Evolutionary conservation across 805 yeast genomes (phyloP).

Genomic region (Blastobotrys chiropterorum): DNA sequence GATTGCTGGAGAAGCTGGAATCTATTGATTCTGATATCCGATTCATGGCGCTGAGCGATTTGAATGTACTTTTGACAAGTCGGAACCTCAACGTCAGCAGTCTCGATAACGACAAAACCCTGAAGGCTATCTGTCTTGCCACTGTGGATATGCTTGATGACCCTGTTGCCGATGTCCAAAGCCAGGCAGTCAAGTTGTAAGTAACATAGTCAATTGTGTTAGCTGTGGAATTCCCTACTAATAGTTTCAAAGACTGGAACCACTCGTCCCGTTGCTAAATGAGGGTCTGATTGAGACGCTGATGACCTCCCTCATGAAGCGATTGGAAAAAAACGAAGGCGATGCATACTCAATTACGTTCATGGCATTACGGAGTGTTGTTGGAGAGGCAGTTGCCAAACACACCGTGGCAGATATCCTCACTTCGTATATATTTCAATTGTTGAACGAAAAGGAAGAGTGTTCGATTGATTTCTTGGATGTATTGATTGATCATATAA

Average conservation of each 20-base stretch:
- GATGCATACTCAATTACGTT: conserved; percentile 30
- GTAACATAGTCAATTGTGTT: no score
- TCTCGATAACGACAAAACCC: conserved; percentile 24
- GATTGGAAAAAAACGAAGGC: conserved; percentile 20
- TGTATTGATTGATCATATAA: conserved; percentile 49
- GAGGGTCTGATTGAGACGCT: conserved; percentile 9
- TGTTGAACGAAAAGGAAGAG: conserved; percentile 13
- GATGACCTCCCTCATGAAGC: conserved; percentile 3
- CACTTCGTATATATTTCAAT: conserved; percentile 23
- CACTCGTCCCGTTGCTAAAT: conserved; percentile 7
- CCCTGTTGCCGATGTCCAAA: conserved; percentile 64
- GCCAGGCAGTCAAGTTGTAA: conserved; percentile 54
- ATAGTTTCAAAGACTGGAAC: conserved; percentile 17
- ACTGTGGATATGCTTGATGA: conserved; percentile 48
- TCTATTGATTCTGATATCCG: conserved; percentile 65
- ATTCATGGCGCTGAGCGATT: conserved; percentile 79
- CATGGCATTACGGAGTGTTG: conserved; percentile 31
- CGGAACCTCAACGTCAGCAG: conserved; percentile 22
- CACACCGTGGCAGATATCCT: conserved; percentile 22
- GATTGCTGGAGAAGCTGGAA: conserved; percentile 15
- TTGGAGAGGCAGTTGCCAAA: conserved; percentile 22
- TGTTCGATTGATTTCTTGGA: conserved; percentile 52
- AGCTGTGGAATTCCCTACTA: no score
- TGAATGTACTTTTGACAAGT: conserved; percentile 38
- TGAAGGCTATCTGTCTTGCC: conserved; percentile 33